phyloP scores from a whole-genome alignment of 2,329 filamentous ascomycete species.

The Neospermospora avenae region DNA sequence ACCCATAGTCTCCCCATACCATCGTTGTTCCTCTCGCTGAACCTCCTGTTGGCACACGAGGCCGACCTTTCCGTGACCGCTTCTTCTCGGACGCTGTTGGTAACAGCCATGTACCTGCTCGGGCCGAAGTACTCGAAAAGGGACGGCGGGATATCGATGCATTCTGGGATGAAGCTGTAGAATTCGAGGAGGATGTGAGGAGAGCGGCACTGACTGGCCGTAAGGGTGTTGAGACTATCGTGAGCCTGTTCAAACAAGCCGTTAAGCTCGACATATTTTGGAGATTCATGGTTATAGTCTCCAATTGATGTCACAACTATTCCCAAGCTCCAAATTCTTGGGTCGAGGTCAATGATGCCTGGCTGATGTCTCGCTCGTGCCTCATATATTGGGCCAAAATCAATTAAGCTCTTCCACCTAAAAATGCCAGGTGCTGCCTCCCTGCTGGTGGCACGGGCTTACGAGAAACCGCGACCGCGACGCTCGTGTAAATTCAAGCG shows the following conservation, averaged over 20 bases:
- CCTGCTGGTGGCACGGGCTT: no score
- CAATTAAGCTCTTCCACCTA: slow-evolving; percentile 8
- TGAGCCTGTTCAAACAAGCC: slow-evolving; percentile 32
- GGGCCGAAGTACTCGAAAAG: slow-evolving; percentile 67
- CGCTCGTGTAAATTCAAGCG: slow-evolving; percentile 21
- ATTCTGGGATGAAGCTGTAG: slow-evolving; percentile 24
- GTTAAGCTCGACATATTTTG: slow-evolving; percentile 29
- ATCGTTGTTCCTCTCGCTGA: slow-evolving; percentile 91
- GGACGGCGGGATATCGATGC: slow-evolving; percentile 48
- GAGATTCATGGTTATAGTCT: slow-evolving; percentile 29
- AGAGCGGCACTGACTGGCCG: slow-evolving; percentile 25
- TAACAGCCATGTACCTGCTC: slow-evolving; percentile 73
- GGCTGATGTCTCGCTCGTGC: slow-evolving; percentile 4
- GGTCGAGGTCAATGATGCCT: background rate
- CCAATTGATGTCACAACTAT: slow-evolving; percentile 2
- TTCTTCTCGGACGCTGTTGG: slow-evolving; percentile 77
- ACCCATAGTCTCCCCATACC: slow-evolving; percentile 91
- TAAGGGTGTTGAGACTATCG: slow-evolving; percentile 34
- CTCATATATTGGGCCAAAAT: slow-evolving; percentile 7
- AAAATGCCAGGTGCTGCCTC: slow-evolving; percentile 11
- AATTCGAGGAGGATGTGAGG: slow-evolving; percentile 28
- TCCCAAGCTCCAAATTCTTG: slow-evolving; percentile 7
- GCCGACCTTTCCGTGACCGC: slow-evolving; percentile 85
- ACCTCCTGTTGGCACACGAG: slow-evolving; percentile 84
- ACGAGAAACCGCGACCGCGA: no score